Evolutionary conservation across 2,329 filamentous ascomycete genomes (phyloP), one percentile per base, ranked within the genome.

Genomic region (Neofusicoccum laricinum): DNA sequence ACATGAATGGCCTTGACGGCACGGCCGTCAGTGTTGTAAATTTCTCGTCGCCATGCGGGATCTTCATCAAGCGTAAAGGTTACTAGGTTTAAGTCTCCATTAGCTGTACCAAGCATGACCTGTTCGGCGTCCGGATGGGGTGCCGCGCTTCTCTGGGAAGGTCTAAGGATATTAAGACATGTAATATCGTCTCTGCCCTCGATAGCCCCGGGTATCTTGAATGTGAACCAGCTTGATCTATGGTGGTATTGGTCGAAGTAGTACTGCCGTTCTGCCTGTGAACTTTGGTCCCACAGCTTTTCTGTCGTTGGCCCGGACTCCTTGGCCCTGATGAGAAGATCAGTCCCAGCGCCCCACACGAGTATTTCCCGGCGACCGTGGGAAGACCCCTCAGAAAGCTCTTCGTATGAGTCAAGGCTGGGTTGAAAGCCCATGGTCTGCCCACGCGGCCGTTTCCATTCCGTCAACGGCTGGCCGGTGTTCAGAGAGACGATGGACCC

Each of bases 381-480:
- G 64, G 73, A 75, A 1, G 66, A 62, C 10, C 74, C 73, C 2
- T 78, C 78, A 46, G 76, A 78, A 76, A 79, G 81, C n/a, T 77
- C 74, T 68, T 87, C 84, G 68, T 86, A 86, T 64, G 83, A 85
- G 69, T 87, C 84, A 53, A 88, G 80, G 46, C 80, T 79, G 17
- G 87, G 86, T 25, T 81, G 82, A 68, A 86, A 89, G 3, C 86
- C 86, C 70, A 88, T 84, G 63, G 79, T 88, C 76, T 80, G 81
- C 1, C 79, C 78, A 66, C 70, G 79, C 62, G 73, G 77, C 67
- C 70, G 75, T 69, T 76, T 71, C 81, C 79, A 63, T 64, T 64
- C n/a, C 12, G 40, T 32, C 32, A 67, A 25, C 30, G 30, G 51
- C 30, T 64, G 19, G 38, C 64, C 48, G 34, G 55, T 63, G 30